Evolutionary conservation across 1,284 basidiomycete species (phyloP).

Genomic region (Tylopilus orsonianus): DNA sequence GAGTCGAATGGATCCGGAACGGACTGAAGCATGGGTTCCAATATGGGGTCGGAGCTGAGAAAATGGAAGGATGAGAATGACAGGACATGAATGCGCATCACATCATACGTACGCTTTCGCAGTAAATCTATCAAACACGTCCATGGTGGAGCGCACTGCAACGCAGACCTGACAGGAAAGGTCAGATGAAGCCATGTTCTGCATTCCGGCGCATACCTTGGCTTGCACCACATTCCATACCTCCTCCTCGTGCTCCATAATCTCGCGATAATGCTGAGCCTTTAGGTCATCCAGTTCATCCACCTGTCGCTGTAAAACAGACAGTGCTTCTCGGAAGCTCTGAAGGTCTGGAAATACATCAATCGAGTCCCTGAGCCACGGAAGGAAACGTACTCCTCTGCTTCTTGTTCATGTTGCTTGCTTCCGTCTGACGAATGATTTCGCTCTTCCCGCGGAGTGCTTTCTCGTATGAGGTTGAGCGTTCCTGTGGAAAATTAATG

Average conservation of each 20-base stretch:
- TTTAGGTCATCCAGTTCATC: conserved; percentile 85
- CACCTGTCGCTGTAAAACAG: conserved; percentile 84
- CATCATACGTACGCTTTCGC: conserved; percentile 74
- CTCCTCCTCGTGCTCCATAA: conserved; percentile 90
- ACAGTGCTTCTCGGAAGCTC: conserved; percentile 81
- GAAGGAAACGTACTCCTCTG: conserved; percentile 67
- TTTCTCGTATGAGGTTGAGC: conserved; percentile 78
- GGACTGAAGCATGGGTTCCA: conserved; percentile 87
- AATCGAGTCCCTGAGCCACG: conserved; percentile 8
- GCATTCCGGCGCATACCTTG: conserved; percentile 51
- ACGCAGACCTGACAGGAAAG: conserved; percentile 55
- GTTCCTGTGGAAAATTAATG: conserved; percentile 51
- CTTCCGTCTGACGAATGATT: conserved; percentile 87
- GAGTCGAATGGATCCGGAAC: conserved; percentile 93
- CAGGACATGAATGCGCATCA: neutral
- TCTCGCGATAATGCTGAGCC: conserved; percentile 79
- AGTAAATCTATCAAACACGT: conserved; percentile 80
- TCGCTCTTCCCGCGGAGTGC: conserved; percentile 79
- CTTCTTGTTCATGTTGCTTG: conserved; percentile 80
- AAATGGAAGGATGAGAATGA: conserved; percentile 20
- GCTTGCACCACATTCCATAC: conserved; percentile 88
- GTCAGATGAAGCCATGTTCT: conserved; percentile 17
- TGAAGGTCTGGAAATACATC: conserved; percentile 65
- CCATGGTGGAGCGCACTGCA: conserved; percentile 77
- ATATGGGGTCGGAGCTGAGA: conserved; percentile 79